phyloP scores from a whole-genome alignment of 2,329 filamentous ascomycete genomes.

The Colletotrichum costaricense region DNA sequence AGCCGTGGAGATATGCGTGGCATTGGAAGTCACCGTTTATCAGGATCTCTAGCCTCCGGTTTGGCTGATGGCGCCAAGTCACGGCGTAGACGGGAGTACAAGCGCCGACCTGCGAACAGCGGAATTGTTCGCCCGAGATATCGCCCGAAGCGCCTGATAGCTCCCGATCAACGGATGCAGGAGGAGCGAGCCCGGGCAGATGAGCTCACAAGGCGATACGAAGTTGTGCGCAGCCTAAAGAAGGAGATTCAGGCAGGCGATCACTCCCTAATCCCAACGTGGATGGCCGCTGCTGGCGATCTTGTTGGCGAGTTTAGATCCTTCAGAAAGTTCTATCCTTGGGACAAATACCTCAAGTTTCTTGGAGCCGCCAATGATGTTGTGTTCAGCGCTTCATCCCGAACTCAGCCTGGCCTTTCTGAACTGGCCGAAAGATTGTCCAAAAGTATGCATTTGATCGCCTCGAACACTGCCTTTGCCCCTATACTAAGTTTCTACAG shows the following conservation, averaged over 20 bases:
- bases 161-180: constrained; percentile 55
- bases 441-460: constrained; percentile 55
- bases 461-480: neutral
- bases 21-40: neutral
- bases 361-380: constrained; percentile 51
- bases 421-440: constrained; percentile 66
- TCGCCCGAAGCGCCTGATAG: constrained; percentile 58
- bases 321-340: constrained; percentile 72
- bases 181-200: constrained; percentile 56
- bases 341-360: constrained; percentile 73
- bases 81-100: constrained; percentile 21
- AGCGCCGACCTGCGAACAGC: constrained; percentile 42
- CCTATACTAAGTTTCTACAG: constrained; percentile 35
- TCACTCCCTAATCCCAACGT: constrained; percentile 57
- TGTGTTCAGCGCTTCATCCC: constrained; percentile 33
- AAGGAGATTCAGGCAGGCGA: constrained; percentile 55
- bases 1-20: neutral
- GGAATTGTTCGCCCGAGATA: constrained; percentile 46
- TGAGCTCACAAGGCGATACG: constrained; percentile 54
- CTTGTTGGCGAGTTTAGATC: constrained; percentile 73
- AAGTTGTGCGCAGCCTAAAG: constrained; percentile 55
- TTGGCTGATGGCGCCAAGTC: constrained; percentile 14
- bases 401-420: constrained; percentile 40
- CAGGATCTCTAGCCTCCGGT: neutral
- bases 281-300: constrained; percentile 69